Evolutionary conservation across 805 yeast species (phyloP), one percentile per base, ranked within the genome.

Genomic region (Saccharomycopsis sp.): DNA sequence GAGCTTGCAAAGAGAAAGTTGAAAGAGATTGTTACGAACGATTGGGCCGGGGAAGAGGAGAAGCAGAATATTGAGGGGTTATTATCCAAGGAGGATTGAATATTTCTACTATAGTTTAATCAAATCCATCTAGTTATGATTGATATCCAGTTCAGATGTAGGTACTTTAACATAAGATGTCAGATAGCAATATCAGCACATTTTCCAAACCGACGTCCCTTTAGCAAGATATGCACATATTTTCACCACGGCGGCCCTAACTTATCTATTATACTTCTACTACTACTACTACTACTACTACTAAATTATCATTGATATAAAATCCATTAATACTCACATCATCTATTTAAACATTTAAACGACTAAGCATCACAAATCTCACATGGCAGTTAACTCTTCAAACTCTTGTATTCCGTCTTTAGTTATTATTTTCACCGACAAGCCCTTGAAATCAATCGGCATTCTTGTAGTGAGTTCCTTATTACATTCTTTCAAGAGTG

Each of bases 381-480:
- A 29, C 38, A 44, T 44, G 7, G 49, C 17, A 25, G 35, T 34
- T 47, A 65, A 61, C 51, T 67, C 70, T 64, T 76, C 74, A 59
- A 73, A 66, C 57, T 69, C 70, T 72, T 81, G 73, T 69, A 81
- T 73, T 63, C 89, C 87, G 61, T 79, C 80, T 70, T 84, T 73
- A 67, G 81, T 87, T 19, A 88, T 86, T 23, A 84, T 77, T 70
- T 86, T 86, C 54, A 87, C 78, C 67, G 76, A 70, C 34, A 86
- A 83, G 34, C 98, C 98, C 76, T 93, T 94, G 79, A 89, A 93
- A 68, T 93, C 98, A 61, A 94, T 81, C 51, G 97, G 97, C 86
- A 90, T 80, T 77, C 99, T 85, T 58, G 78, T 83, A 62, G 82
- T 78, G 67, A 94, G 79, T 75, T 94, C 99, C 59, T 78, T 79